Evolutionary conservation across 139 green algal genomes (phyloP).

Genomic region (Coelastrella sp.): DNA sequence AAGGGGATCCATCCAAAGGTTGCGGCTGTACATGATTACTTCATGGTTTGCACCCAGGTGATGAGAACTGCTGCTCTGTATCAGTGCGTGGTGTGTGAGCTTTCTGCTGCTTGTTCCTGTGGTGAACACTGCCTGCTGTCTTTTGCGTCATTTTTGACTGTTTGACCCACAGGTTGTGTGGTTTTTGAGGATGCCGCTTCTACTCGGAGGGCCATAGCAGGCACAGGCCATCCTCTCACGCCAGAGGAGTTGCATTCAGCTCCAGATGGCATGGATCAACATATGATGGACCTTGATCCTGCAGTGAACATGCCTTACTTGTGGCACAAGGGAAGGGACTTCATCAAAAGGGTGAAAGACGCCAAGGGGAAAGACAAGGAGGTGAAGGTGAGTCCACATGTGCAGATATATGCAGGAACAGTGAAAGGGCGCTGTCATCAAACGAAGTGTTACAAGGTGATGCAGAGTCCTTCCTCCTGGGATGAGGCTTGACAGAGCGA

Average conservation of each 20-base stretch:
- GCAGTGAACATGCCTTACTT: conserved; percentile 54
- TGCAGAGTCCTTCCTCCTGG: no score
- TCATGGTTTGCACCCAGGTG: no score
- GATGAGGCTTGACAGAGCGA: no score
- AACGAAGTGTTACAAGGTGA: no score
- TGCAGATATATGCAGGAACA: not conserved
- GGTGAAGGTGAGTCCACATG: conserved; percentile 37
- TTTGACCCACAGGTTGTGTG: conserved; percentile 70
- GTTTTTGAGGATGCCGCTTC: conserved; percentile 76
- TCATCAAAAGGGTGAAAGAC: conserved; percentile 54
- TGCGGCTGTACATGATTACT: no score
- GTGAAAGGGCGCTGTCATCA: no score
- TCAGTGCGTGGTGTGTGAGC: no score
- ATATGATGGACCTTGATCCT: not conserved
- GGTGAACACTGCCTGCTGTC: not conserved
- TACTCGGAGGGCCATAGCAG: conserved; percentile 73
- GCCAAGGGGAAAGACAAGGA: conserved; percentile 66
- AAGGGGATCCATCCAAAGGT: no score
- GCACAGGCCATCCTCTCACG: conserved; percentile 69
- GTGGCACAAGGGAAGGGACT: conserved; percentile 81
- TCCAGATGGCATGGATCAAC: conserved; percentile 51
- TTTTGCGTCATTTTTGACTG: no score
- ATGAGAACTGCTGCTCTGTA: no score
- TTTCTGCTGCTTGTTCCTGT: no score
- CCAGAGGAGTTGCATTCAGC: conserved; percentile 58